Evolutionary conservation across 768 basidiomycete genomes (phyloP).

Genomic region (Ephemerocybe angulata): DNA sequence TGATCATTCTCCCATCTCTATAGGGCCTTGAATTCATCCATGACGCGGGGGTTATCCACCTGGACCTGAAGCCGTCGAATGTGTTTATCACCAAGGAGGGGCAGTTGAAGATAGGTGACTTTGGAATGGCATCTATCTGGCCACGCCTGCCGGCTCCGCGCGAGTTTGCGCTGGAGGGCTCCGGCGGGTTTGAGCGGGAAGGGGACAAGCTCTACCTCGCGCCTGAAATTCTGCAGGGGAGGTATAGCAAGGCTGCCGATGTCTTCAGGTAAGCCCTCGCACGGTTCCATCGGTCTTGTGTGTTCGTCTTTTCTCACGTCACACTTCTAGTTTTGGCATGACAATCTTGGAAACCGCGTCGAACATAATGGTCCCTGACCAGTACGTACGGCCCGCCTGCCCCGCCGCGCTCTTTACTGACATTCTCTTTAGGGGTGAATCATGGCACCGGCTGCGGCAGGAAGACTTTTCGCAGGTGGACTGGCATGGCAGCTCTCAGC

Average conservation of each 20-base stretch:
- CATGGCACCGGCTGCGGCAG: constrained; percentile 89
- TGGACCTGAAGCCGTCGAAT: constrained; percentile 97
- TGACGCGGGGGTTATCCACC: constrained; percentile 81
- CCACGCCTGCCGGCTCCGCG: constrained; percentile 46
- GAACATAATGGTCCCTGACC: constrained; percentile 96
- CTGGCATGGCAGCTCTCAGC: constrained; percentile 57
- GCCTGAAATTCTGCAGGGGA: constrained; percentile 89
- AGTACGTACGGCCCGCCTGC: constrained; percentile 51
- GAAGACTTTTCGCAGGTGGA: constrained; percentile 90
- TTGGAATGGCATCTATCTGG: constrained; percentile 97
- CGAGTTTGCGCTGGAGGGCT: constrained; percentile 23
- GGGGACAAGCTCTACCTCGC: constrained; percentile 97
- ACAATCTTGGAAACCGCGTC: constrained; percentile 92
- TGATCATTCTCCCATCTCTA: constrained; percentile 13
- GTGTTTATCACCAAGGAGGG: constrained; percentile 87
- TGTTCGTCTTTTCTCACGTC: constrained; percentile 38
- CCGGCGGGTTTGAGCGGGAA: constrained; percentile 80
- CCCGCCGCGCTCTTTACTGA: constrained; percentile 12
- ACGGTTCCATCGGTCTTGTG: constrained; percentile 29
- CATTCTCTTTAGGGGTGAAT: constrained; percentile 62
- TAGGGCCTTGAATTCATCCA: constrained; percentile 91
- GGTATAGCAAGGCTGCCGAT: constrained; percentile 91
- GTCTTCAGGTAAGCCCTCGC: constrained; percentile 79
- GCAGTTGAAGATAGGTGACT: constrained; percentile 94
- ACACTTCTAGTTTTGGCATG: constrained; percentile 81